Conservation (phyloP, 2,329 filamentous ascomycete genomes). For the Fusarium multiceps region DNA sequence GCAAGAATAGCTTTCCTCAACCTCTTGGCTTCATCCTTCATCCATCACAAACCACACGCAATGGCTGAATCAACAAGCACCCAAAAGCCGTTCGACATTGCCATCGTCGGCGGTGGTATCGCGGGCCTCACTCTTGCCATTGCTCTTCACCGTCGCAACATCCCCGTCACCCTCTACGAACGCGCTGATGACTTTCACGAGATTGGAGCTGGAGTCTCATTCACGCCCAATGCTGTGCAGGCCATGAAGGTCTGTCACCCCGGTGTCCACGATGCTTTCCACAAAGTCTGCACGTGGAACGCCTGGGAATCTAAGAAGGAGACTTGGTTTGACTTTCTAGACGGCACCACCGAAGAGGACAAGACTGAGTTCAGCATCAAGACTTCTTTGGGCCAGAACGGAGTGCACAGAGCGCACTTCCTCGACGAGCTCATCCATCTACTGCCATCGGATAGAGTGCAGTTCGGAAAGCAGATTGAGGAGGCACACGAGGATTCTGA, state of each 20-base stretch:
- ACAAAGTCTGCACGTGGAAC: conserved; percentile 42
- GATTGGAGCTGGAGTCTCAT: conserved; percentile 63
- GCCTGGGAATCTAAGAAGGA: conserved; percentile 38
- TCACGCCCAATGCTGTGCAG: conserved; percentile 62
- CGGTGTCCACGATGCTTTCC: conserved; percentile 49
- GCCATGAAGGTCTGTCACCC: conserved; percentile 57
- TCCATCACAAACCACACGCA: not conserved
- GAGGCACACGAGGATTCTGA: conserved; percentile 44
- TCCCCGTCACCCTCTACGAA: conserved; percentile 61
- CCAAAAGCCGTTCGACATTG: conserved; percentile 48
- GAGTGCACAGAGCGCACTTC: conserved; percentile 53
- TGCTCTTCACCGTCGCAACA: conserved; percentile 56
- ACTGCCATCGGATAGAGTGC: conserved; percentile 49
- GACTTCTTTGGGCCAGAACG: conserved; percentile 46
- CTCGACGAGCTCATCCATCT: conserved; percentile 55
- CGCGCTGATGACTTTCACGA: conserved; percentile 56
- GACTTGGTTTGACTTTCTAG: conserved; percentile 43
- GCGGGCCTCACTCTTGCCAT: conserved; percentile 62
- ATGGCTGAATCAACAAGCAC: conserved; percentile 11
- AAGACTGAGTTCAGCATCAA: conserved; percentile 26
- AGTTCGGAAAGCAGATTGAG: conserved; percentile 52
- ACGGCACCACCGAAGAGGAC: conserved; percentile 30
- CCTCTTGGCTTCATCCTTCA: not conserved
- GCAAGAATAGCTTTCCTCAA: not conserved
- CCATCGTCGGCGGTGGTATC: conserved; percentile 64